phyloP scores from a whole-genome alignment of 306 rosid genomes.

The Cucurbita argyrosperma region DNA sequence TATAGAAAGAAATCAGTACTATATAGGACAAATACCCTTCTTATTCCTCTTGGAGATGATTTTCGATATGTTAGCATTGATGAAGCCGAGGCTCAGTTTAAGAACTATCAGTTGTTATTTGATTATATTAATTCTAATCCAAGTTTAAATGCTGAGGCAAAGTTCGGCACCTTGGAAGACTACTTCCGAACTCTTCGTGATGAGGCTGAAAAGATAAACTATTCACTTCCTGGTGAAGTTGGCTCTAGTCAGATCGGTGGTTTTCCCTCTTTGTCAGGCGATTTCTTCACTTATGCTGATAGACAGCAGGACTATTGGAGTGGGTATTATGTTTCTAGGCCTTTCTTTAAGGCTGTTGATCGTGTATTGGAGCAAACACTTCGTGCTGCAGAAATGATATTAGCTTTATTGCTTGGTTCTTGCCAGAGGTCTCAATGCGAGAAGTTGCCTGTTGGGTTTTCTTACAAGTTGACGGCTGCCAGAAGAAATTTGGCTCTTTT shows the following conservation, averaged over 20 bases:
- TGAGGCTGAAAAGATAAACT: slow-evolving; percentile 75
- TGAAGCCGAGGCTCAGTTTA: slow-evolving; percentile 92
- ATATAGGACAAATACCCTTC: slow-evolving; percentile 87
- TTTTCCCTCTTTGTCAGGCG: slow-evolving; percentile 92
- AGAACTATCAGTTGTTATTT: slow-evolving; percentile 75
- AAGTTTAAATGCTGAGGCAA: slow-evolving; percentile 61
- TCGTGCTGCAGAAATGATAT: slow-evolving; percentile 84
- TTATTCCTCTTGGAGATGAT: slow-evolving; percentile 96
- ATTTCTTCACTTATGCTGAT: slow-evolving; percentile 91
- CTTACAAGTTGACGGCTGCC: slow-evolving; percentile 86
- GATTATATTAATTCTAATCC: slow-evolving; percentile 82
- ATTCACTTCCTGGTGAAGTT: slow-evolving; percentile 57
- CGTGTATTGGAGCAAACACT: slow-evolving; percentile 85
- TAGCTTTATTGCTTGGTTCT: slow-evolving; percentile 60
- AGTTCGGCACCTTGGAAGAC: slow-evolving; percentile 91
- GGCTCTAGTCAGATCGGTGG: slow-evolving; percentile 77
- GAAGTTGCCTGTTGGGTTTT: slow-evolving; percentile 61
- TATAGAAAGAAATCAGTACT: slow-evolving; percentile 84
- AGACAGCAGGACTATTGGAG: slow-evolving; percentile 97
- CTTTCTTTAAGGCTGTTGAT: slow-evolving; percentile 96
- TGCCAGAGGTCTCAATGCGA: slow-evolving; percentile 81
- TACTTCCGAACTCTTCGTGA: slow-evolving; percentile 67
- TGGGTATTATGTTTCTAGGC: slow-evolving; percentile 96
- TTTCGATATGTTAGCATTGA: slow-evolving; percentile 65
- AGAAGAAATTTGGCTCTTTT: slow-evolving; percentile 96